phyloP scores from a whole-genome alignment of 2,329 filamentous ascomycete species.

The Penicillium sp. region DNA sequence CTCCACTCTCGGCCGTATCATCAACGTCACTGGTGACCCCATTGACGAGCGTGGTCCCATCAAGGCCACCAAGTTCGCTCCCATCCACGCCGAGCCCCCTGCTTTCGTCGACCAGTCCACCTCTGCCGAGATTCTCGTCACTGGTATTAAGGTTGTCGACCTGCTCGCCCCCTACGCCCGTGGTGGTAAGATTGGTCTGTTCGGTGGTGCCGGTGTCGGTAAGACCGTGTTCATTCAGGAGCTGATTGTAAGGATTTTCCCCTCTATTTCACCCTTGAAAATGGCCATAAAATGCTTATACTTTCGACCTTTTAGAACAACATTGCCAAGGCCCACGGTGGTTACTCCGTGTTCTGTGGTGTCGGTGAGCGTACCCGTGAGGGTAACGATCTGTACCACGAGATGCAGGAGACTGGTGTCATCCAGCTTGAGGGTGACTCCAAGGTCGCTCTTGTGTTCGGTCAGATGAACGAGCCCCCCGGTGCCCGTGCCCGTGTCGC shows the following conservation, averaged over 20 bases:
- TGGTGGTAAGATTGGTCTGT: constrained; percentile 99
- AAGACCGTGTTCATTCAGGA: constrained; percentile 99
- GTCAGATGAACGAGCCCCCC: constrained; percentile 99
- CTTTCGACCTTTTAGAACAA: constrained; percentile 62
- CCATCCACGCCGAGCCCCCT: constrained; percentile 92
- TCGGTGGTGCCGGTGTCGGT: constrained; percentile 99
- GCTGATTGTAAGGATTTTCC: constrained; percentile 61
- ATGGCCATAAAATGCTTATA: not conserved
- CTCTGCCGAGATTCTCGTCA: constrained; percentile 88
- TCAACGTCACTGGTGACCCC: constrained; percentile 99
- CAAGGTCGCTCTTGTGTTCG: constrained; percentile 98
- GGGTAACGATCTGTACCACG: constrained; percentile 99
- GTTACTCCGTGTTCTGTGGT: constrained; percentile 99
- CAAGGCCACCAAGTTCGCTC: constrained; percentile 76
- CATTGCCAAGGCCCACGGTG: constrained; percentile 99
- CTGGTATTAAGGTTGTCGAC: constrained; percentile 99
- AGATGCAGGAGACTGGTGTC: constrained; percentile 99
- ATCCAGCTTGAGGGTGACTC: constrained; percentile 98
- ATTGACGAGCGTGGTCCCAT: constrained; percentile 99
- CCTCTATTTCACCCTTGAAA: not conserved
- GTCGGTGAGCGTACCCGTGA: constrained; percentile 99
- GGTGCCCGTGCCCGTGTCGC: constrained; percentile 99
- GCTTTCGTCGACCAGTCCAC: constrained; percentile 93
- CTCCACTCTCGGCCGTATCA: constrained; percentile 93
- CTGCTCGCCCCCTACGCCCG: constrained; percentile 96